phyloP scores from a whole-genome alignment of 768 basidiomycete genomes.

The Clavulina sp. region DNA sequence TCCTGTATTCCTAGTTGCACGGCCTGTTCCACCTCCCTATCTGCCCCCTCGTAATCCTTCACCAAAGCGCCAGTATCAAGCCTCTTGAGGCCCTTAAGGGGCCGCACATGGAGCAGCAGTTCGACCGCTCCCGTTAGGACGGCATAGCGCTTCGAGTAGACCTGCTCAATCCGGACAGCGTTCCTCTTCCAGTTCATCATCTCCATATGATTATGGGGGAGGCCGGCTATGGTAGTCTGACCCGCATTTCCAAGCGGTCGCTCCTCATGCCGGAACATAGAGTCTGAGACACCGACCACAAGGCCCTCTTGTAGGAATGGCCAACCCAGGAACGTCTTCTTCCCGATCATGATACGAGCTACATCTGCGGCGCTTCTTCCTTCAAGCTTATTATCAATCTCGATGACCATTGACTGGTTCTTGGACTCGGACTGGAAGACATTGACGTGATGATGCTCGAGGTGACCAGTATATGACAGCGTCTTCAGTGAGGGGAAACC shows the following conservation, averaged over 20 bases:
- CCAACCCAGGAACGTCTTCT: conserved; percentile 72
- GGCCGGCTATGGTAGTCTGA: conserved; percentile 17
- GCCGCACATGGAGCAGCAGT: conserved; percentile 70
- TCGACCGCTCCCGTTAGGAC: conserved; percentile 72
- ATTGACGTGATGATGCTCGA: conserved; percentile 82
- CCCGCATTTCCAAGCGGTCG: conserved; percentile 35
- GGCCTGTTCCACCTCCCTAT: conserved; percentile 74
- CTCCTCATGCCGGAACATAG: conserved; percentile 73
- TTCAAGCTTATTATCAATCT: conserved; percentile 62
- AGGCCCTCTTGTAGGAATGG: conserved; percentile 88
- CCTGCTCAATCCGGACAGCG: conserved; percentile 62
- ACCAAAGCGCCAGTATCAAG: conserved; percentile 79
- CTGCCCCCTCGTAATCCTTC: conserved; percentile 77
- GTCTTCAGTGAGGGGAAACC: conserved; percentile 95
- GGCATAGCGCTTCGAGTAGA: conserved; percentile 79
- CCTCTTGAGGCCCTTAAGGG: conserved; percentile 85
- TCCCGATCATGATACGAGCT: conserved; percentile 56
- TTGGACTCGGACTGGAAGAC: conserved; percentile 80
- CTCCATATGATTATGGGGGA: conserved; percentile 51
- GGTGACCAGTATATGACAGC: conserved; percentile 52
- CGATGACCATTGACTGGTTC: conserved; percentile 87
- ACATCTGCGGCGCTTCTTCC: conserved; percentile 49
- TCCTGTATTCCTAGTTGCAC: conserved; percentile 70
- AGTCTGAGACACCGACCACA: conserved; percentile 75
- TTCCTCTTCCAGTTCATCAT: conserved; percentile 63